phyloP scores from a whole-genome alignment of 371 early-diverging fungal genomes.

The Fennellomyces sp. region DNA sequence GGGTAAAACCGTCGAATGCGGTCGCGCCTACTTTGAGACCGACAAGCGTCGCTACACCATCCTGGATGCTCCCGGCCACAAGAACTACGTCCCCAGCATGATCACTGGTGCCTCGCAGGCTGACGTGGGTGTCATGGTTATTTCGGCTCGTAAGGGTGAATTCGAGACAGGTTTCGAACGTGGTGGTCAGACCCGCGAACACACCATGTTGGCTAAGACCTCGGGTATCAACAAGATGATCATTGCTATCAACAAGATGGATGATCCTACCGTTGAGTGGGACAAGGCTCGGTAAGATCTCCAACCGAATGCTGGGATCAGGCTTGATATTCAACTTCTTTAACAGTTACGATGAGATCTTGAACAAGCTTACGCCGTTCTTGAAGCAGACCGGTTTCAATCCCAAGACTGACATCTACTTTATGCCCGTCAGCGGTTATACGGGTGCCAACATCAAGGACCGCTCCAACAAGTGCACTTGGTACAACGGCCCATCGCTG shows the following conservation, averaged over 20 bases:
- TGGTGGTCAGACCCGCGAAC: constrained; percentile 99
- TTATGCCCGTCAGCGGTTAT: constrained; percentile 95
- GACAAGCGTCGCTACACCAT: constrained; percentile 94
- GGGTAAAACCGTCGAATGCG: constrained; percentile 98
- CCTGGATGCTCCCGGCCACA: constrained; percentile 99
- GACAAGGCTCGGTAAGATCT: constrained; percentile 75
- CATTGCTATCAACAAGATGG: constrained; percentile 98
- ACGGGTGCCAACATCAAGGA: constrained; percentile 97
- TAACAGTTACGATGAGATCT: constrained; percentile 84
- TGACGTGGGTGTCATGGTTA: constrained; percentile 95
- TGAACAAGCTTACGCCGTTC: constrained; percentile 86
- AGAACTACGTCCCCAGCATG: constrained; percentile 99
- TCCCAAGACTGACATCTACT: constrained; percentile 84
- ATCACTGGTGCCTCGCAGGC: constrained; percentile 97
- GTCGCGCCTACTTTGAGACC: constrained; percentile 97
- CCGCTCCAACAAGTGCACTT: constrained; percentile 65
- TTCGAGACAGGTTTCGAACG: constrained; percentile 99
- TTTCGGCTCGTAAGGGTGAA: constrained; percentile 99
- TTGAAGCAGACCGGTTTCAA: constrained; percentile 92
- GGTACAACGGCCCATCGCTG: constrained; percentile 93
- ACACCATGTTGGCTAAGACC: constrained; percentile 96
- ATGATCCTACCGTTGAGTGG: constrained; percentile 96
- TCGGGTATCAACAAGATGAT: constrained; percentile 93
- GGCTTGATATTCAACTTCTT: neutral
- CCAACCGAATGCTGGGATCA: too few relatives aligned